These are phyloP conservation scores for Fomitiporia mediterranea DNA, from an alignment of 1,284 basidiomycete species.

Conservation along the genomic window DNA sequence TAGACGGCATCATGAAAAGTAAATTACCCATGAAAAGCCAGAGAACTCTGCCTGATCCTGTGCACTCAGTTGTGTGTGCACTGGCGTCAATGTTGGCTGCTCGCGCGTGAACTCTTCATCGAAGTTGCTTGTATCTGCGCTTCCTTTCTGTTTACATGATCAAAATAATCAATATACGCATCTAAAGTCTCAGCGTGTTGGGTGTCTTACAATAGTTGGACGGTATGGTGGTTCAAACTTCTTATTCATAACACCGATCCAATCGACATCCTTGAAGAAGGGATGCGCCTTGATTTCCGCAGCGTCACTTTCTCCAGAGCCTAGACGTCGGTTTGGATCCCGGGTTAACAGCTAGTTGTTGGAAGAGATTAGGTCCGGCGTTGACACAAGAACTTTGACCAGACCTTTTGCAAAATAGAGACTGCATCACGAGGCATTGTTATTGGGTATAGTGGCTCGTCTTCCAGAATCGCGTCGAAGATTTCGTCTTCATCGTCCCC, in stretches of 20 bases:
- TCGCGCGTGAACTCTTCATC: conserved; percentile 97
- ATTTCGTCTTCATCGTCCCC: conserved; percentile 99
- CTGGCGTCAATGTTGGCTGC: conserved; percentile 95
- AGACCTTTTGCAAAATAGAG: conserved; percentile 88
- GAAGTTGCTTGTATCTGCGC: conserved; percentile 84
- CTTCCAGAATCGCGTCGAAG: conserved; percentile 98
- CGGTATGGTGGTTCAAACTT: conserved; percentile 97
- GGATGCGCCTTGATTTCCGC: conserved; percentile 97
- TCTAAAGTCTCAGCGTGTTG: background rate
- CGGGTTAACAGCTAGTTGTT: conserved; percentile 79
- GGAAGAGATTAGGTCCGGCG: conserved; percentile 19
- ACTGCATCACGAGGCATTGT: conserved; percentile 99
- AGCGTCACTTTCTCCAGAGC: conserved; percentile 90
- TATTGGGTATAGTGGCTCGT: conserved; percentile 97
- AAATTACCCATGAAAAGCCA: conserved; percentile 85
- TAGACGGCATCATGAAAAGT: conserved; percentile 7
- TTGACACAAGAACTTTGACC: conserved; percentile 11
- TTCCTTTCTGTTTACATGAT: conserved; percentile 55
- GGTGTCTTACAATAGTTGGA: conserved; percentile 80
- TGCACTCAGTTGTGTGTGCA: conserved; percentile 90
- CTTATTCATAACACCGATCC: conserved; percentile 94
- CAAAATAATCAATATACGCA: conserved; percentile 21
- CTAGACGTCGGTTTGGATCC: conserved; percentile 90
- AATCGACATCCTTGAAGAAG: conserved; percentile 98
- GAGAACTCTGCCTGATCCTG: conserved; percentile 95